phyloP scores from a whole-genome alignment of 2,329 filamentous ascomycete genomes.

The Clarireedia monteithiana region DNA sequence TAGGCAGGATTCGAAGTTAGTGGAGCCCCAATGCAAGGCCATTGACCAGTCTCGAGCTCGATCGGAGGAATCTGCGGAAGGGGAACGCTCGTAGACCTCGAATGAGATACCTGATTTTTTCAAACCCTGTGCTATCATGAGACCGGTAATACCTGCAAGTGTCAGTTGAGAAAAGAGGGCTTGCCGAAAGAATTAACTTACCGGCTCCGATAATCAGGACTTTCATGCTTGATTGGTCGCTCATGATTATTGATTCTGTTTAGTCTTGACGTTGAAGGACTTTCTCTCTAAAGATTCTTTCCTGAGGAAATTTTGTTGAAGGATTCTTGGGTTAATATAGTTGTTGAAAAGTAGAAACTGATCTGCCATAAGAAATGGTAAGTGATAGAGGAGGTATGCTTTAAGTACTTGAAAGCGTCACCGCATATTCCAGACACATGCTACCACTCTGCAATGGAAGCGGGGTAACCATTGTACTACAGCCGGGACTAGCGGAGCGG shows the following conservation, averaged over 20 bases:
- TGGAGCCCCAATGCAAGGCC: conserved; percentile 2
- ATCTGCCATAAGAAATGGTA: too few species aligned
- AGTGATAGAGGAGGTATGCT: too few species aligned
- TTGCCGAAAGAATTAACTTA: neutral
- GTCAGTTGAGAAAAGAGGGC: neutral
- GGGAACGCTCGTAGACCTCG: conserved; percentile 1
- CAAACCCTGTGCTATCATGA: conserved; percentile 2
- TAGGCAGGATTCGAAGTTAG: neutral
- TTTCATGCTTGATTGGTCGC: neutral
- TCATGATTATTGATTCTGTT: neutral
- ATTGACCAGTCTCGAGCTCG: conserved; percentile 4
- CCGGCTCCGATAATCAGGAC: conserved; percentile 2
- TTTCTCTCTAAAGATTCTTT: too few species aligned
- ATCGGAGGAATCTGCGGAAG: neutral
- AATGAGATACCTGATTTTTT: neutral
- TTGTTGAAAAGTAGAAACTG: too few species aligned
- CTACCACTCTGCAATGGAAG: too few species aligned
- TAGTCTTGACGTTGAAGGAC: neutral
- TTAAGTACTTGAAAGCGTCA: too few species aligned
- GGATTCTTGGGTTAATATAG: too few species aligned
- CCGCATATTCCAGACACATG: too few species aligned
- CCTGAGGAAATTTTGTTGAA: too few species aligned
- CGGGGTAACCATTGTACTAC: too few species aligned
- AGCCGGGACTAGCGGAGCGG: too few species aligned
- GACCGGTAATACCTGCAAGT: neutral